A percentile compares a stretch with the other conserved stretches of the same genome.
Conservation (phyloP, 108 stramenopile species). For the Cylindrotheca fusiformis region DNA sequence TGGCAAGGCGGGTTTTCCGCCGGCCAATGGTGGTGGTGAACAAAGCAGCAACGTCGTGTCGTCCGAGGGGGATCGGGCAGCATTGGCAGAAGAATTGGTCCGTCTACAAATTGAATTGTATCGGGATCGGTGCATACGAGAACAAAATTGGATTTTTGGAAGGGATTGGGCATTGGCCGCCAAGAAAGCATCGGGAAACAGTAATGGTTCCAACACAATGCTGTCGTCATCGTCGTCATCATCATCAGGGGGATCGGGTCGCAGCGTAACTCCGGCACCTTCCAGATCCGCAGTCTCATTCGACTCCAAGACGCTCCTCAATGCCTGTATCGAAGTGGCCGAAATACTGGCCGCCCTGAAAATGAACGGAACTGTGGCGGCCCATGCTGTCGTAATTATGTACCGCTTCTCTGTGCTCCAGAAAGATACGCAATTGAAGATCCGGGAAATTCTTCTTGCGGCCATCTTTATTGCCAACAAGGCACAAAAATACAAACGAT, state of each 20-base stretch:
- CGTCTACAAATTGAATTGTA: slow-evolving; percentile 73
- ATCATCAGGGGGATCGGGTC: background rate
- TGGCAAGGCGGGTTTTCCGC: slow-evolving; percentile 26
- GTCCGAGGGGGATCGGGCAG: slow-evolving; percentile 45
- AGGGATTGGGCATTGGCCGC: slow-evolving; percentile 71
- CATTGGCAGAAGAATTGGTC: slow-evolving; percentile 71
- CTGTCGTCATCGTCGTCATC: no score
- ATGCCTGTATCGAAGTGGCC: slow-evolving; percentile 70
- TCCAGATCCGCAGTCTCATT: slow-evolving; percentile 20
- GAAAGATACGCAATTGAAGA: slow-evolving; percentile 50
- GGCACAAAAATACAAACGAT: slow-evolving; percentile 72
- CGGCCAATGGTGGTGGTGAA: background rate
- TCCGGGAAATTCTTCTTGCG: slow-evolving; percentile 67
- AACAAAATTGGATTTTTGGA: slow-evolving; percentile 80
- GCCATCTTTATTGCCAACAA: slow-evolving; percentile 83
- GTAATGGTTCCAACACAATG: background rate
- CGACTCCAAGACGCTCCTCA: slow-evolving; percentile 47
- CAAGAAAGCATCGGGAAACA: background rate
- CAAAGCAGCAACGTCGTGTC: slow-evolving; percentile 1
- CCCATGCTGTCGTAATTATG: slow-evolving; percentile 70
- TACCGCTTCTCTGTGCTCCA: slow-evolving; percentile 68
- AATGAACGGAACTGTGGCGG: slow-evolving; percentile 46
- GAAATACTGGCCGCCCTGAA: slow-evolving; percentile 54
- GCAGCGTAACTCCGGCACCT: background rate
- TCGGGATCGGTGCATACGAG: slow-evolving; percentile 69